These are phyloP conservation scores for Crithidia bombi DNA, from an alignment of 208 protist genomes.

Conservation along the genomic window DNA sequence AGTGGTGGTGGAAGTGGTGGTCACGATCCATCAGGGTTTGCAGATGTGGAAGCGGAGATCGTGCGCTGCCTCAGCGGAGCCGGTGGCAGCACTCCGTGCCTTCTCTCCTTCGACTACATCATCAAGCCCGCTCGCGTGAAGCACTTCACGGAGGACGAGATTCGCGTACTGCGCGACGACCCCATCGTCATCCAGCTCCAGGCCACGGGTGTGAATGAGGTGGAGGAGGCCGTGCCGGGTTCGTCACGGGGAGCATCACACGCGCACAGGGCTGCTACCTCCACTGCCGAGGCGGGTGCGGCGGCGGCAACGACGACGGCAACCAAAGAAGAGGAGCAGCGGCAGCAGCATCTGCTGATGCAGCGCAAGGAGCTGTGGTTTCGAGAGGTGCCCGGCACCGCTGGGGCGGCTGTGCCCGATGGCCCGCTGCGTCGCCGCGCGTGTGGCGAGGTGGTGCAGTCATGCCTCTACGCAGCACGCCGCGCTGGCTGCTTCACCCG, in stretches of 20 bases:
- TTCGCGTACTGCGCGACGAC: background rate
- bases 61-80: conserved; percentile 11
- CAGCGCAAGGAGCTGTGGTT: background rate
- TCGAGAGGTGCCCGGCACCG: too few relatives aligned
- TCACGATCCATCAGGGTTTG: background rate
- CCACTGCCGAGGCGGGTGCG: background rate
- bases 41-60: conserved; percentile 10
- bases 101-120: conserved; percentile 18
- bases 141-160: conserved; percentile 5
- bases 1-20: background rate
- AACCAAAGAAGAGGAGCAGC: background rate
- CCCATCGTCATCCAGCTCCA: conserved; percentile 3
- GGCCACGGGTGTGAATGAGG: background rate
- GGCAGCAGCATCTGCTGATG: background rate
- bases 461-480: conserved; percentile 15
- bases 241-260: background rate
- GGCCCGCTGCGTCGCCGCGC: conserved; percentile 5
- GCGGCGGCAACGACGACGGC: background rate
- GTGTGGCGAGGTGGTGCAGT: conserved; percentile 23
- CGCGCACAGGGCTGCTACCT: background rate
- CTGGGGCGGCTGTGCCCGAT: background rate
- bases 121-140: conserved; percentile 3
- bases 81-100: conserved; percentile 11
- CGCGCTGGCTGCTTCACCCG: background rate
- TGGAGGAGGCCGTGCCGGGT: conserved; percentile 21